Conservation (phyloP, 331 rosid genomes). For the Erythrophleum ivorense region DNA sequence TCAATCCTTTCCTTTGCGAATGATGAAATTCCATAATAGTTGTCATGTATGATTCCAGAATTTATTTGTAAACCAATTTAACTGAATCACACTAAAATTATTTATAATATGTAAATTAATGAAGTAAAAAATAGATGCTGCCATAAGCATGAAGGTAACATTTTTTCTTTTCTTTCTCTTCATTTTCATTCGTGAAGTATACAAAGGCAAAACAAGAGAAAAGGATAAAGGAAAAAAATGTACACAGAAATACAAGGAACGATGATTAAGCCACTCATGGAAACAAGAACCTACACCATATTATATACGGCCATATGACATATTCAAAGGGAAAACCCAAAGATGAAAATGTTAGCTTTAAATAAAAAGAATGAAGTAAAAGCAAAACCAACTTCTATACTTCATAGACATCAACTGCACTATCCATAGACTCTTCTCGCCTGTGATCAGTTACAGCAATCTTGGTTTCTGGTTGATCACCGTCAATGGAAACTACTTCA, state of each 20-base stretch:
- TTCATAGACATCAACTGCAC: slow-evolving; percentile 70
- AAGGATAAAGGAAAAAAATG: background rate
- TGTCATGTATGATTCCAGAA: background rate
- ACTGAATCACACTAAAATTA: background rate
- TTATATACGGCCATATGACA: slow-evolving; percentile 33
- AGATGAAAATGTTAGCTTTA: slow-evolving; percentile 10
- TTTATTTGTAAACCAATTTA: background rate
- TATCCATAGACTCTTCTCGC: slow-evolving; percentile 87
- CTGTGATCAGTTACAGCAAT: slow-evolving; percentile 45
- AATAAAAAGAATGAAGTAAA: slow-evolving; percentile 5
- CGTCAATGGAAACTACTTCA: slow-evolving; percentile 64
- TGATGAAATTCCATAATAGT: too few species aligned
- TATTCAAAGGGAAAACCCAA: slow-evolving; percentile 39
- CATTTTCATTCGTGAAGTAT: background rate
- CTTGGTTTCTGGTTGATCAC: slow-evolving; percentile 67
- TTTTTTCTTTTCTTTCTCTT: background rate
- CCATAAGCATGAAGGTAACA: background rate
- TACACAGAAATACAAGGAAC: slow-evolving; percentile 43
- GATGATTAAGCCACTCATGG: slow-evolving; percentile 48
- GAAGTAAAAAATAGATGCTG: background rate
- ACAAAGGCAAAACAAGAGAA: slow-evolving; percentile 36
- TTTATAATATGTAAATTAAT: too few species aligned
- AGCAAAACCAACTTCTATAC: slow-evolving; percentile 56
- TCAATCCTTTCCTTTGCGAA: too few species aligned
- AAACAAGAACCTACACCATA: slow-evolving; percentile 29